Evolutionary conservation across 352 stramenopile genomes (phyloP), one percentile per base, ranked within the genome.

Genomic region (Thraustochytrium sp.): DNA sequence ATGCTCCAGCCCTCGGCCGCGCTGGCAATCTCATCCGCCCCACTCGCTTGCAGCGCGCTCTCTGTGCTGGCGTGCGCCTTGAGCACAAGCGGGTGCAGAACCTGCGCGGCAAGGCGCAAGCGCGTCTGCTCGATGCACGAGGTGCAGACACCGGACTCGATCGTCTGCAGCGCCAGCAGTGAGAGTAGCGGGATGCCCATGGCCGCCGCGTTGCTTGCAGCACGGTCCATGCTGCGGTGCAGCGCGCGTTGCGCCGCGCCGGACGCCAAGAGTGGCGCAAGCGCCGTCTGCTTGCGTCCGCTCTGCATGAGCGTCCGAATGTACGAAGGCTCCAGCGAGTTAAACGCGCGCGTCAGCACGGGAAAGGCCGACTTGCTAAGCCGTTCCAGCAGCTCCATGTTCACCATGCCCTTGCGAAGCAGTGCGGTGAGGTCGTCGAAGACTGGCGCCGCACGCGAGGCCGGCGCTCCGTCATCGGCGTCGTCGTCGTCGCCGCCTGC

Each of bases 271-370:
- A 63, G 23, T 8, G 34, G 21, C 31, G 26, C 46, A 9, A 80
- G 38, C 23, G 44, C 46, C 18, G 37, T 46, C 23, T 62, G 65
- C 31, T 62, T 77, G 29, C 18, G 18, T 16, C 29, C 65, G 9
- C 23, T 13, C 11, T 61, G 8, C 11, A 62, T 55, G 23, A 77
- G 26, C 29, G 23, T 77, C 23, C 49, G 65, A 77, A 77, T 77
- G n/a, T 77, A 77, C 29, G 31, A 54, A 29, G 68, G 68, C 38
- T 80, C 68, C 13, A 80, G 53, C 18, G 68, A 80, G 68, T 63
- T 63, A 31, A 80, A 80, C 34, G 53, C 18, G 18, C 31, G 42
- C 13, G 68, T 80, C 5, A 80, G 53, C 16, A 26, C 11, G 5
- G 68, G 68, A 16, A 51, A 46, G 5, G 68, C 21, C 18, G 26